A percentile compares a stretch with the other conserved stretches of the same genome.
Conservation (phyloP, 2,329 filamentous ascomycete species). For the Cordyceps cicadae region DNA sequence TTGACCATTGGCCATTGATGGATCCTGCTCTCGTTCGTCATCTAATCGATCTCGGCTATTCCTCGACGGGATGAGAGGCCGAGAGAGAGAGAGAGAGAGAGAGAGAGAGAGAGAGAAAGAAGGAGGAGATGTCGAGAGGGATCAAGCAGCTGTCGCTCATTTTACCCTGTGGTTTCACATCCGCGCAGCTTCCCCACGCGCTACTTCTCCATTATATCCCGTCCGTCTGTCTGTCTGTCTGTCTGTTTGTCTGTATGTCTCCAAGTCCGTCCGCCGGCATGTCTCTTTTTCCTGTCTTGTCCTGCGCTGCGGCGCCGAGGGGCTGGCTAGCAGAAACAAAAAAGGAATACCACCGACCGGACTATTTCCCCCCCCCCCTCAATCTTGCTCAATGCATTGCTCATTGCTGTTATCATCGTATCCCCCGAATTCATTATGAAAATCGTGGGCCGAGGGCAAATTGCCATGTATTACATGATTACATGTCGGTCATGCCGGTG, state of each 20-base stretch:
- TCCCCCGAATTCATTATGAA: not conserved
- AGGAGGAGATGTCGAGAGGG: too few species aligned
- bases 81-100: too few species aligned
- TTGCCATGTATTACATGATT: not conserved
- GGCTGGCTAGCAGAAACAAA: too few species aligned
- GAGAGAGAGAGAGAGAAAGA: too few species aligned
- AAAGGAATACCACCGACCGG: too few species aligned
- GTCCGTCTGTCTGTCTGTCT: not conserved
- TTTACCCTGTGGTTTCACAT: constrained; percentile 54
- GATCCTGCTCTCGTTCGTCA: not conserved
- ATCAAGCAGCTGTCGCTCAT: constrained; percentile 27
- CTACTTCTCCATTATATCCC: not conserved
- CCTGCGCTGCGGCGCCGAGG: too few species aligned
- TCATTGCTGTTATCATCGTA: not conserved
- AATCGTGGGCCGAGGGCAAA: not conserved
- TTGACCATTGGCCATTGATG: not conserved
- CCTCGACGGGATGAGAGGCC: too few species aligned
- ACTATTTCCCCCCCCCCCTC: too few species aligned
- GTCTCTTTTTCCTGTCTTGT: too few species aligned
- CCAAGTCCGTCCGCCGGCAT: not conserved
- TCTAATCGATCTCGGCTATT: not conserved
- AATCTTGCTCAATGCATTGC: not conserved
- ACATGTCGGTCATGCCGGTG: not conserved
- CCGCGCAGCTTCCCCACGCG: constrained; percentile 33
- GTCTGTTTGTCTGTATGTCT: not conserved